Conservation (phyloP, 495 filamentous ascomycete genomes). For the Penicillium arizonense region DNA sequence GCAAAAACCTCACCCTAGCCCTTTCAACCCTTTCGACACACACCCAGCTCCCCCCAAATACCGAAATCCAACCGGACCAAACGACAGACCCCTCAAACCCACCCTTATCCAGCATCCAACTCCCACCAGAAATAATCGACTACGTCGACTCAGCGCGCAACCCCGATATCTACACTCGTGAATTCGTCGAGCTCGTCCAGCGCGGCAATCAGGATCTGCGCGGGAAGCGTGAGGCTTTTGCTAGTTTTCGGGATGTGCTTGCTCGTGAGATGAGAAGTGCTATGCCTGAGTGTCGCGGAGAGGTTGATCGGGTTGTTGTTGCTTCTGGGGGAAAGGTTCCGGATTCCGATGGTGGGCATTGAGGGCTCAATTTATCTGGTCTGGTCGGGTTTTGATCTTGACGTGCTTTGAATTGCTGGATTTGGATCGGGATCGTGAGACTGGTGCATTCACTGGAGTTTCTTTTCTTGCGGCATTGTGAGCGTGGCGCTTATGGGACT, state of each 20-base stretch:
- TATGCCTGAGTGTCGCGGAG: slow-evolving; percentile 72
- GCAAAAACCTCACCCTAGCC: slow-evolving; percentile 44
- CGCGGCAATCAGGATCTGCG: slow-evolving; percentile 79
- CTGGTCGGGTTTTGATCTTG: background rate
- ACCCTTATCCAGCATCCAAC: slow-evolving; percentile 46
- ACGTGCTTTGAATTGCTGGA: background rate
- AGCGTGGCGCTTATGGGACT: background rate
- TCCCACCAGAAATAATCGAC: slow-evolving; percentile 87
- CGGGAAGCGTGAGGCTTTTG: slow-evolving; percentile 81
- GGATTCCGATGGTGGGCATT: slow-evolving; percentile 4
- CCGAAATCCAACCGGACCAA: slow-evolving; percentile 30
- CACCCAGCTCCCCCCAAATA: slow-evolving; percentile 30
- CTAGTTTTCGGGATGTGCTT: slow-evolving; percentile 74
- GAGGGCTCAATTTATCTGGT: background rate
- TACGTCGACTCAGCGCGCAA: slow-evolving; percentile 95
- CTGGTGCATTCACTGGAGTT: slow-evolving; percentile 5
- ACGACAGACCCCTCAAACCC: slow-evolving; percentile 46
- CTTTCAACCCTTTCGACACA: slow-evolving; percentile 41
- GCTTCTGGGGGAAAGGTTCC: slow-evolving; percentile 30
- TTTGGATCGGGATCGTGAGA: background rate
- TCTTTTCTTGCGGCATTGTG: background rate
- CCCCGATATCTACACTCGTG: slow-evolving; percentile 96
- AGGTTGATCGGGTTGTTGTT: slow-evolving; percentile 63
- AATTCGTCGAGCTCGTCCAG: slow-evolving; percentile 91
- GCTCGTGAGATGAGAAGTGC: slow-evolving; percentile 74